A percentile compares a stretch with the other conserved stretches of the same genome.
phyloP scores from a whole-genome alignment of 805 yeast species.

The Sporopachydermia lactativora region DNA sequence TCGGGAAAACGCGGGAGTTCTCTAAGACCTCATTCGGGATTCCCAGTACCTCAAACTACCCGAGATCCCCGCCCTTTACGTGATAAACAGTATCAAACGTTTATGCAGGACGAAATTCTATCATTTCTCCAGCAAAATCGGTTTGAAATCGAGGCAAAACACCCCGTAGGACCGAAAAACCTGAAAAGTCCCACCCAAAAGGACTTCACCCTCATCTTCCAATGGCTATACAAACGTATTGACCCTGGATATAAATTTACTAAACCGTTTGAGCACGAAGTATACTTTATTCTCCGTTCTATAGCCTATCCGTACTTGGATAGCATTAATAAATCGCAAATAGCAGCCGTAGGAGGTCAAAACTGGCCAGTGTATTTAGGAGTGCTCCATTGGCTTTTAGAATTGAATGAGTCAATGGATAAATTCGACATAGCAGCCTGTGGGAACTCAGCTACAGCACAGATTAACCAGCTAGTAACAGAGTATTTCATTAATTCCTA shows the following conservation, averaged over 20 bases:
- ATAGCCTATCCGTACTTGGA: conserved; percentile 72
- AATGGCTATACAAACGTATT: conserved; percentile 59
- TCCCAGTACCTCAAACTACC: conserved; percentile 1
- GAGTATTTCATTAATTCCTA: conserved; percentile 56
- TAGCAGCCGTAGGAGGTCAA: conserved; percentile 83
- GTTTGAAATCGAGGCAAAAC: conserved; percentile 66
- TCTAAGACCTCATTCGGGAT: too few species aligned
- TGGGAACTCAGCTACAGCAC: conserved; percentile 27
- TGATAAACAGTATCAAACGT: conserved; percentile 52
- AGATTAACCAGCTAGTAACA: conserved; percentile 36
- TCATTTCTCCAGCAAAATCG: conserved; percentile 47
- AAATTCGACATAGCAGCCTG: too few species aligned
- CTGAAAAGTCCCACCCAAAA: conserved; percentile 74
- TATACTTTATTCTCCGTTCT: conserved; percentile 47
- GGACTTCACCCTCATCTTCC: conserved; percentile 66
- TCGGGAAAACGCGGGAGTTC: too few species aligned
- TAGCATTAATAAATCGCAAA: conserved; percentile 67
- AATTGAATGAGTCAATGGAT: conserved; percentile 33
- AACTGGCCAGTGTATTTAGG: conserved; percentile 79
- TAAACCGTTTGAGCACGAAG: conserved; percentile 61
- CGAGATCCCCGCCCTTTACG: conserved; percentile 67
- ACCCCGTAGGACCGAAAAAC: conserved; percentile 49
- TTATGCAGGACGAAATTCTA: conserved; percentile 52
- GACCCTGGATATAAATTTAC: conserved; percentile 70
- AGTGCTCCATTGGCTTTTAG: conserved; percentile 70